Evolutionary conservation across 2,329 filamentous ascomycete species (phyloP).

Genomic region (Colletotrichum incanum): DNA sequence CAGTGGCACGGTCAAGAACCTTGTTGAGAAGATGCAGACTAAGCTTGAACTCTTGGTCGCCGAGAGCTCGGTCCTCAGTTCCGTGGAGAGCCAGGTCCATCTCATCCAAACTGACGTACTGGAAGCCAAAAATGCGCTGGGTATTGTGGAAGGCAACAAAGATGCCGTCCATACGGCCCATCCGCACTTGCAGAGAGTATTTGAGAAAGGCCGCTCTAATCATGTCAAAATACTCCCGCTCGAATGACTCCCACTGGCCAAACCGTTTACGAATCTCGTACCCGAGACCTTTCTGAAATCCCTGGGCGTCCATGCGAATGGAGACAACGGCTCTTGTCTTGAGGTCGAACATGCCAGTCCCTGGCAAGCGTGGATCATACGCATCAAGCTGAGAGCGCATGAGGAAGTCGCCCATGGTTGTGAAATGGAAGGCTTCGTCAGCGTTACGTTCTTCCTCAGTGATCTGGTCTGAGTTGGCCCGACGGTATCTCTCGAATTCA

Average conservation of each 20-base stretch:
- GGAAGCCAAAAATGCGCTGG: slow-evolving; percentile 95
- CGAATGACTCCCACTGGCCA: slow-evolving; percentile 91
- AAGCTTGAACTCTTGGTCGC: slow-evolving; percentile 87
- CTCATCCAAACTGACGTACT: slow-evolving; percentile 89
- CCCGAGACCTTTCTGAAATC: slow-evolving; percentile 82
- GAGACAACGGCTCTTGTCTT: slow-evolving; percentile 95
- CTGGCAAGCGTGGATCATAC: slow-evolving; percentile 86
- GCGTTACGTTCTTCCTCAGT: slow-evolving; percentile 80
- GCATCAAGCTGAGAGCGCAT: slow-evolving; percentile 97
- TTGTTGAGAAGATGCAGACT: slow-evolving; percentile 87
- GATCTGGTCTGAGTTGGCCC: slow-evolving; percentile 76
- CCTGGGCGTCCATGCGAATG: slow-evolving; percentile 87
- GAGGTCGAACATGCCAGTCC: slow-evolving; percentile 94
- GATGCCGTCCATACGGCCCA: slow-evolving; percentile 98
- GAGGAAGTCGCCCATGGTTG: slow-evolving; percentile 87
- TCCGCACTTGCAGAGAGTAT: slow-evolving; percentile 95
- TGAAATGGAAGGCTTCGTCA: slow-evolving; percentile 89
- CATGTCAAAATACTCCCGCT: slow-evolving; percentile 98
- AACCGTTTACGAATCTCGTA: slow-evolving; percentile 87
- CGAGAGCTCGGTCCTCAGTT: slow-evolving; percentile 75
- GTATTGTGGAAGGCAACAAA: slow-evolving; percentile 98
- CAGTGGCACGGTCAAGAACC: slow-evolving; percentile 81
- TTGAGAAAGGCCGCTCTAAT: slow-evolving; percentile 95
- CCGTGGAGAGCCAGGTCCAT: slow-evolving; percentile 95
- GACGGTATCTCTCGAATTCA: slow-evolving; percentile 89